phyloP scores from a whole-genome alignment of 2,329 filamentous ascomycete genomes.

The Microsporum ferrugineum region DNA sequence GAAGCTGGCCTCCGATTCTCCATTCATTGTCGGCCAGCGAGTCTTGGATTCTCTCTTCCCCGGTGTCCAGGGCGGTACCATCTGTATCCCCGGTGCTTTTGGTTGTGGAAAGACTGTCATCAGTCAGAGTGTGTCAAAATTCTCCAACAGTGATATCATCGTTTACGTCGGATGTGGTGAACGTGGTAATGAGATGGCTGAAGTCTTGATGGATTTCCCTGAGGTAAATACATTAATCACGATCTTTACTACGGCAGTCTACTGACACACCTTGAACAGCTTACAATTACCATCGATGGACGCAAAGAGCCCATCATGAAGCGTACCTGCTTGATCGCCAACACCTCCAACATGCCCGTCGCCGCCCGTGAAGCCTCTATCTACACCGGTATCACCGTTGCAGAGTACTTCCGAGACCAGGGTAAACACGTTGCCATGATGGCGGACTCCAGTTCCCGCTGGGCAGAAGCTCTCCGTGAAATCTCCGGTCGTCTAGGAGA shows the following conservation, averaged over 20 bases:
- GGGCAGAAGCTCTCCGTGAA: conserved; percentile 97
- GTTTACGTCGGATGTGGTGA: conserved; percentile 93
- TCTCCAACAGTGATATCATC: conserved; percentile 98
- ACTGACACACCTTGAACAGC: conserved; percentile 31
- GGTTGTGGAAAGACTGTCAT: conserved; percentile 99
- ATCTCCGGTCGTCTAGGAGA: conserved; percentile 97
- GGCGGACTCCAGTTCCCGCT: conserved; percentile 95
- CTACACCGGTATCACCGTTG: conserved; percentile 90
- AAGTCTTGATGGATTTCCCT: conserved; percentile 99
- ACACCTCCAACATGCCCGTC: conserved; percentile 99
- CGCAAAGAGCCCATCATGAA: conserved; percentile 99
- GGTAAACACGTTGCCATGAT: conserved; percentile 99
- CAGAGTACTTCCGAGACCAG: conserved; percentile 95
- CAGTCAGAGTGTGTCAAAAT: conserved; percentile 95
- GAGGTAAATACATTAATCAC: conserved; percentile 42
- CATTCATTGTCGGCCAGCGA: conserved; percentile 92
- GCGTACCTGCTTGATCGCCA: conserved; percentile 94
- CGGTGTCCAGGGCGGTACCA: conserved; percentile 89
- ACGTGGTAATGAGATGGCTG: conserved; percentile 98
- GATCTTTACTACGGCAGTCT: not conserved
- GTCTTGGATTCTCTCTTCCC: conserved; percentile 95
- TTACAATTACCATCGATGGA: conserved; percentile 86
- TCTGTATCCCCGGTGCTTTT: conserved; percentile 96
- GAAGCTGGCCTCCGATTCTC: conserved; percentile 77
- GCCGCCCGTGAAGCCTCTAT: conserved; percentile 97